These are phyloP conservation scores for Xerocomellus chrysenteron DNA, from an alignment of 768 basidiomycete species.

Conservation along the genomic window DNA sequence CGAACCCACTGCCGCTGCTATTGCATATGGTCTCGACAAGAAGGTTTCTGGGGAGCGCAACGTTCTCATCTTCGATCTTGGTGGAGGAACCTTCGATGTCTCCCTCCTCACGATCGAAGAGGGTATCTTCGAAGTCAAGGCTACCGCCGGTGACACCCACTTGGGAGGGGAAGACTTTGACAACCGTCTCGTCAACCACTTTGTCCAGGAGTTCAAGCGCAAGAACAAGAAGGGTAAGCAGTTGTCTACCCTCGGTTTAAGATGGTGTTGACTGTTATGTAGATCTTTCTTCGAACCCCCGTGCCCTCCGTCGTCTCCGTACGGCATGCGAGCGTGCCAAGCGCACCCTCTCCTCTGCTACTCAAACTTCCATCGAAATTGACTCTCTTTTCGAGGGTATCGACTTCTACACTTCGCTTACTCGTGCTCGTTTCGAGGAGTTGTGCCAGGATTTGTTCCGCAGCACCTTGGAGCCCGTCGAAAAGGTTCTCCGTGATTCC, in stretches of 20 bases:
- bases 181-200: conserved; percentile 96
- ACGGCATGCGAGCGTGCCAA: conserved; percentile 99
- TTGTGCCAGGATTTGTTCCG: conserved; percentile 95
- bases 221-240: conserved; percentile 90
- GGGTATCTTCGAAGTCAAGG: conserved; percentile 98
- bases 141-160: conserved; percentile 97
- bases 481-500: conserved; percentile 96
- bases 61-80: conserved; percentile 97
- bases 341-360: conserved; percentile 94
- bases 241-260: not conserved
- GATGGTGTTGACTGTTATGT: conserved; percentile 6
- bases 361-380: conserved; percentile 96
- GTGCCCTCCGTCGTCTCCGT: conserved; percentile 95
- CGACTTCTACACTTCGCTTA: conserved; percentile 97
- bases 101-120: conserved; percentile 95
- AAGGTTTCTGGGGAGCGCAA: conserved; percentile 88
- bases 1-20: conserved; percentile 97
- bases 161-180: conserved; percentile 99
- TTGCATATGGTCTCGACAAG: conserved; percentile 98
- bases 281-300: conserved; percentile 89
- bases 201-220: conserved; percentile 95
- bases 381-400: conserved; percentile 97
- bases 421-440: conserved; percentile 97
- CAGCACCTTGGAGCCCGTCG: conserved; percentile 89
- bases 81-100: conserved; percentile 98